Base-by-base conservation (phyloP, 1,139 yeast species). In the Zhuliangozyma blackwelliae region DNA sequence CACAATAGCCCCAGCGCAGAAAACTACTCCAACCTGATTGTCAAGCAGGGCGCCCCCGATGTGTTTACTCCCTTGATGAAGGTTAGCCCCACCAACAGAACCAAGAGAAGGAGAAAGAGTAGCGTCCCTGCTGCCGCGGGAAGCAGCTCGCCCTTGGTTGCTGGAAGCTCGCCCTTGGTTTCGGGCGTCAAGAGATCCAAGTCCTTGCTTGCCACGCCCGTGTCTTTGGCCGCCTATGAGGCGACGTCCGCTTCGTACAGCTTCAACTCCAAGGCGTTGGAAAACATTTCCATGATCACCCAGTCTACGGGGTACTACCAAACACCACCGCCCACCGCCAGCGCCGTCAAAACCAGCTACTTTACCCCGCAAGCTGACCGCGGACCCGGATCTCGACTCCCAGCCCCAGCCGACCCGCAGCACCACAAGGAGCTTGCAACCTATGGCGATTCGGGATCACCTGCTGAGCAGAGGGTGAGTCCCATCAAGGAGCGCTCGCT, bases 1-100 rank as follows among this genome's bases (percentile, higher is more conserved):
- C 51, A 53, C 22, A 55, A 50, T 35, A 54, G 57, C 37, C 66
- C 67, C 1, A 52, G 51, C 32, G 67, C 68, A 13, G 67, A 62
- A 40, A 55, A 59, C 16, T 70, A 69, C 45, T 57, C 65, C 30
- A 65, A 65, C 43, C 60, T 65, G 45, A 63, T 64, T 37, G 65
- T 68, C 31, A 65, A 60, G 44, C 52, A 63, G 40, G 75, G 75
- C 9, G 69, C 68, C 25, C 76, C 76, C 7, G 74, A 70, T 45
- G 58, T 65, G 35, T 68, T 63, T 51, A 69, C 73, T 5, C 75
- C 76, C 0, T 53, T 71, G 39, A 68, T 70, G 75, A 57, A 69
- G 48, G 75, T 70, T 4, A 59, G 66, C 26, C 75, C 75, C 3
- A 52, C 49, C 13, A 42, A 53, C 7, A 48, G 51, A 34, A 31